Evolutionary conservation across 225 moss, liverwort and hornwort species (phyloP).

Genomic region (Straminergon stramineum): DNA sequence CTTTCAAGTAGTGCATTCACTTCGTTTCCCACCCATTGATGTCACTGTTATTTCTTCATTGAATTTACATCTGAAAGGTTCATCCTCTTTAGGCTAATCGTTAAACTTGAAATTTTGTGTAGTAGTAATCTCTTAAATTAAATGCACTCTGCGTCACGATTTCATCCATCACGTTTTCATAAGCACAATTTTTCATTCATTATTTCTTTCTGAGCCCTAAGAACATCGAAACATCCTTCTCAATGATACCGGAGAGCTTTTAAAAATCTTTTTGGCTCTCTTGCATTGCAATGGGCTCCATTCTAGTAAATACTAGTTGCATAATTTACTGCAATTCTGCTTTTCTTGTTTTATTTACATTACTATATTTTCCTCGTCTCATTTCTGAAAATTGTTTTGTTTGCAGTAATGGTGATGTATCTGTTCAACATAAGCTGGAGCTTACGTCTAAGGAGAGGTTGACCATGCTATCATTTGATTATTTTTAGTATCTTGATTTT

Average conservation of each 20-base stretch:
- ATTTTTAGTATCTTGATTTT: not conserved
- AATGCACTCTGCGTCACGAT: not conserved
- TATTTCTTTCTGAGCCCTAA: not conserved
- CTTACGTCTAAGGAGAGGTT: slow-evolving; percentile 45
- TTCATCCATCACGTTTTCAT: not conserved
- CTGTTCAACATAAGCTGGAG: slow-evolving; percentile 55
- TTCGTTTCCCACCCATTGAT: slow-evolving; percentile 11
- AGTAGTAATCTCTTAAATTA: not conserved
- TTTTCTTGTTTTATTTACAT: not conserved
- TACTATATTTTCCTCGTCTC: not conserved
- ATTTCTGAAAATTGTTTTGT: not conserved
- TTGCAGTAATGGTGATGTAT: slow-evolving; percentile 59
- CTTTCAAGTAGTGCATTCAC: slow-evolving; percentile 66
- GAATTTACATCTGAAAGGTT: not conserved
- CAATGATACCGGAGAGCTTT: not conserved
- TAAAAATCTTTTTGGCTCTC: not conserved
- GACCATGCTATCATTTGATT: not conserved
- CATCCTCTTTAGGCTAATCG: not conserved
- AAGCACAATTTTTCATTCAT: not conserved
- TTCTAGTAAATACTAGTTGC: not conserved
- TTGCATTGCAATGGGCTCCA: not conserved
- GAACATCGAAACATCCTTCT: not conserved
- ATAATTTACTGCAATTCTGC: not conserved
- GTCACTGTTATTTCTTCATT: not conserved
- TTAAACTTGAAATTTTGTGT: not conserved